phyloP scores from a whole-genome alignment of 768 basidiomycete species.

The Pholiota microspora region DNA sequence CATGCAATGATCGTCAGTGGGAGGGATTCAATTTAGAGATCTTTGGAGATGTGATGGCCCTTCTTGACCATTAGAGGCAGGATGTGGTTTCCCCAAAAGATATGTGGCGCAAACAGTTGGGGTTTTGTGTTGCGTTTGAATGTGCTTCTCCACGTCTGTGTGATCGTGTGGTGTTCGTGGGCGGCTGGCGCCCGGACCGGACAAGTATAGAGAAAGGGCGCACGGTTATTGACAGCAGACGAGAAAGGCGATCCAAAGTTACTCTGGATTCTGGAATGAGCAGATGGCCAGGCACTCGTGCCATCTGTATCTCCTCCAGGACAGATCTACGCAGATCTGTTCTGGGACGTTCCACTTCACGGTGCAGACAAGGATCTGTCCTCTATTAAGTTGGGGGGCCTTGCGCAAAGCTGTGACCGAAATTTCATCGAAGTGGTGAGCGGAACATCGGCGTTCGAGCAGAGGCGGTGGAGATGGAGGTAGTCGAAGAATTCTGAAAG shows the following conservation, averaged over 20 bases:
- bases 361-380: neutral
- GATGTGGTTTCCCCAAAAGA: too few relatives aligned
- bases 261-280: slow-evolving; percentile 10
- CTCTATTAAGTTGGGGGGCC: neutral
- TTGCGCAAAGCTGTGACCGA: neutral
- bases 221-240: slow-evolving; percentile 6
- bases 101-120: too few relatives aligned
- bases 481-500: neutral
- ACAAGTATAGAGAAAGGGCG: neutral
- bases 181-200: slow-evolving; percentile 1
- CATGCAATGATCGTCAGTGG: neutral
- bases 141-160: neutral
- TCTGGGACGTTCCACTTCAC: neutral
- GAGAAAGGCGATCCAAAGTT: slow-evolving; percentile 3
- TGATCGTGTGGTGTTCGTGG: neutral
- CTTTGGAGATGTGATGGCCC: neutral
- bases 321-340: slow-evolving; percentile 6
- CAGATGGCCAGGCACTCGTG: slow-evolving; percentile 11
- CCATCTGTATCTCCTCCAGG: slow-evolving; percentile 4
- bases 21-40: neutral
- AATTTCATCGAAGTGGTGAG: neutral
- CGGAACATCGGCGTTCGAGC: neutral
- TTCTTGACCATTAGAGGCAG: too few relatives aligned
- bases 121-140: neutral
- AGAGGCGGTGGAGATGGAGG: neutral